Base-by-base conservation (phyloP, 2,329 filamentous ascomycete species). In the Apiospora marii region DNA sequence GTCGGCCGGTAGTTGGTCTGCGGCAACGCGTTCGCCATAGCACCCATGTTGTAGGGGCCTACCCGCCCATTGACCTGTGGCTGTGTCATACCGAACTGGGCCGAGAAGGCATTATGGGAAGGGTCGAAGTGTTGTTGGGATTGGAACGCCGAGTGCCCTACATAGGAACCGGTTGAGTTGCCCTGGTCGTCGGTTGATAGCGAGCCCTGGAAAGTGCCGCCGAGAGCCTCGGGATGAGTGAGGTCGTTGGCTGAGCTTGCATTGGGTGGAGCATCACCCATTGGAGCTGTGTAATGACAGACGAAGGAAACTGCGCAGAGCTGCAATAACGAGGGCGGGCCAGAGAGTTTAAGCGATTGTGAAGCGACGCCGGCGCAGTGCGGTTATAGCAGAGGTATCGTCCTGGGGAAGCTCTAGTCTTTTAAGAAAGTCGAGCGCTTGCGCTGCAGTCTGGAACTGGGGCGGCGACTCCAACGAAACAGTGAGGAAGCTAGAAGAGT, bases 41-140 rank as follows among this genome's bases (percentile, higher is more conserved):
- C 74, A 27, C 76, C 79, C 86, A 89, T 87, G 75, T 86, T 87
- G 78, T 86, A 89, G 10, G 82, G 79, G 5, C 82, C 80, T 44
- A 78, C 75, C 53, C 80, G 80, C 30, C 70, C 72, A 44, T 76
- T 75, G 19, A 75, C 79, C 74, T 82, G 82, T 37, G 75, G 68
- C 69, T 80, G 78, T 68, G 79, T 67, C 82, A 86, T 85, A 71
- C 85, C 84, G 74, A 84, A 80, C 71, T 87, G 85, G 43, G 80
- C 78, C 24, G 82, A 79, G 74, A 85, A 86, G 3, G 82, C 77
- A 78, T 85, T 82, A 71, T 84, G 83, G 4, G 81, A 76, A 24
- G 79, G 76, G 24, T 75, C 76, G 74, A 82, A 79, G 14, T 81
- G 77, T 24, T 80, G 79, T 69, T 78, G 80, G 49, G 79, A 78